Evolutionary conservation across 805 yeast genomes (phyloP).

Genomic region (Suhomyces sp.): DNA sequence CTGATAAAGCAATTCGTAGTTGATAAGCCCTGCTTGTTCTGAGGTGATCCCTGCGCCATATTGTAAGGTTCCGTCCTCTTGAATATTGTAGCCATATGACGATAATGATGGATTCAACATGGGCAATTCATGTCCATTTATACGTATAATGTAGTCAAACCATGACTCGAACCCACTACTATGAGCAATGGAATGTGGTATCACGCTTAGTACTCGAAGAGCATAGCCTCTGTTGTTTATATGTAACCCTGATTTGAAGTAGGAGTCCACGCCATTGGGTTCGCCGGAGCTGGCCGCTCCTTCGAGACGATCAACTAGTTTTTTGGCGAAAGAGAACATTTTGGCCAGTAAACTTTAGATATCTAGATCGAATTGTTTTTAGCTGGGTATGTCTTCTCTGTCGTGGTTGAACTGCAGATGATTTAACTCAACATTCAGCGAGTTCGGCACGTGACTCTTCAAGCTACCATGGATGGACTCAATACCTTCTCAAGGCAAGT

Average conservation of each 20-base stretch:
- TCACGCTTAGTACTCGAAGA: conserved; percentile 36
- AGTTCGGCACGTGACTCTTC: neutral
- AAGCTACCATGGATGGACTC: too few species aligned
- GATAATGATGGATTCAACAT: conserved; percentile 33
- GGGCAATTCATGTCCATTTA: conserved; percentile 66
- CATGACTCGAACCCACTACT: conserved; percentile 61
- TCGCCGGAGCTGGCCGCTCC: conserved; percentile 17
- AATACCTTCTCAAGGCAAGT: too few species aligned
- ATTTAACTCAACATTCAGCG: neutral
- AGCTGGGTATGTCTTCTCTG: neutral
- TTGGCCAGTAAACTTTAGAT: neutral
- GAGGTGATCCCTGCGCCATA: conserved; percentile 34
- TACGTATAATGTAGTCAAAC: conserved; percentile 83
- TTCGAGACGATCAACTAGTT: conserved; percentile 39
- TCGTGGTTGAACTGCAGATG: neutral
- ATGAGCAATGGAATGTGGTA: conserved; percentile 36
- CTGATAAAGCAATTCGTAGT: conserved; percentile 41
- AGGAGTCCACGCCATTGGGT: conserved; percentile 25
- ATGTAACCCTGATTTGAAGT: conserved; percentile 30
- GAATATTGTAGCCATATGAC: conserved; percentile 28
- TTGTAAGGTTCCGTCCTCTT: conserved; percentile 40
- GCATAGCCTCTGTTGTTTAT: conserved; percentile 42
- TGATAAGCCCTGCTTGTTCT: conserved; percentile 35
- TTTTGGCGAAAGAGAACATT: conserved; percentile 46
- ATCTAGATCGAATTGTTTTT: neutral